A percentile compares a stretch with the other conserved stretches of the same genome.
Conservation (phyloP, 192 early-diverging fungal species). For the Funneliformis geosporum region DNA sequence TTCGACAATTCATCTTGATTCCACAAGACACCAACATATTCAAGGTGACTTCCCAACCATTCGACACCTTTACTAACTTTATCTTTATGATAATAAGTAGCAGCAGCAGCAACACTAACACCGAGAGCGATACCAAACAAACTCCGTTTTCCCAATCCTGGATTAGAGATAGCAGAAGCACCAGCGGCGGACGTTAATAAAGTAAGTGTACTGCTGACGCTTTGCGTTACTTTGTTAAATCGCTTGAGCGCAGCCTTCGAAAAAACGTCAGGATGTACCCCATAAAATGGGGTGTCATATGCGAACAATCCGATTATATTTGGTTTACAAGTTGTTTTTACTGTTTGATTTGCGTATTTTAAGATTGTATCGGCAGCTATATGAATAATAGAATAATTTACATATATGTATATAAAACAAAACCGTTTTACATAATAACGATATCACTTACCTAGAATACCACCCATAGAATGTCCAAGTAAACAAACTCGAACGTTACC, state of each 20-base stretch:
- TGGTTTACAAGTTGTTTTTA: conserved; percentile 15
- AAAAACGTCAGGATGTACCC: conserved; percentile 46
- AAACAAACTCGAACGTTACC: conserved; percentile 38
- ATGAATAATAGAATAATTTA: too few species aligned
- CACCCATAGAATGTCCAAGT: conserved; percentile 60
- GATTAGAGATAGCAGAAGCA: conserved; percentile 11
- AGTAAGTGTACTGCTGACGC: neutral
- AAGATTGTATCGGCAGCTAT: conserved; percentile 55
- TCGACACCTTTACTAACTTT: conserved; percentile 36
- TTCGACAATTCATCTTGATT: conserved; percentile 39
- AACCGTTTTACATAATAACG: neutral
- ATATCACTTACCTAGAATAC: conserved; percentile 55
- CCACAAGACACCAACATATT: conserved; percentile 55
- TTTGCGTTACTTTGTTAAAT: neutral
- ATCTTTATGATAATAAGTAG: conserved; percentile 43
- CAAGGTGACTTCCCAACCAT: conserved; percentile 46
- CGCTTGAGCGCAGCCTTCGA: conserved; percentile 27
- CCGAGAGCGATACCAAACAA: conserved; percentile 45
- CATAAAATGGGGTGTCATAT: conserved; percentile 60
- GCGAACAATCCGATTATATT: conserved; percentile 53
- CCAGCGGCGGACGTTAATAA: neutral
- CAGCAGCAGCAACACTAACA: conserved; percentile 44
- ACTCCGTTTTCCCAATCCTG: conserved; percentile 41
- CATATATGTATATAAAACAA: neutral
- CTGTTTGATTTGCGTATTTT: conserved; percentile 17